Percentiles rank a stretch among this genome's conserved stretches.
phyloP scores from a whole-genome alignment of 176 grass and related monocot genomes.

The Oryza punctata region DNA sequence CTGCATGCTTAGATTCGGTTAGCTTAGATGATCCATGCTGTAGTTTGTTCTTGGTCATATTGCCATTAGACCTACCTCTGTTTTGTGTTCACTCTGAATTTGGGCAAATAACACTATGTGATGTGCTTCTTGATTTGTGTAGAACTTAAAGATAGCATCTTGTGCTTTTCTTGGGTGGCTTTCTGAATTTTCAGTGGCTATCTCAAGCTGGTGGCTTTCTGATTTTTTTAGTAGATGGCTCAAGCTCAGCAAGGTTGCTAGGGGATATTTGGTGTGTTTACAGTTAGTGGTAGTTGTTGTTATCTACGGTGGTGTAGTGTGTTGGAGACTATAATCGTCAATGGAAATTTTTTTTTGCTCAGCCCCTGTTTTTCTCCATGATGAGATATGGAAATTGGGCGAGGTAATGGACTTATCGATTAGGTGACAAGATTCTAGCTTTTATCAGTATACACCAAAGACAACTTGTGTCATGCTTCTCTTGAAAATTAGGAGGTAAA shows the following conservation, averaged over 20 bases:
- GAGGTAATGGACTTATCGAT: not conserved
- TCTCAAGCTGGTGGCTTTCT: not conserved
- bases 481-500: not conserved
- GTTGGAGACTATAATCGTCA: not conserved
- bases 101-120: not conserved
- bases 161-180: not conserved
- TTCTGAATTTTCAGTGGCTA: not conserved
- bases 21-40: conserved; percentile 11
- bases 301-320: not conserved
- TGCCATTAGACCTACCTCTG: not conserved
- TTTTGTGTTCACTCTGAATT: conserved; percentile 16
- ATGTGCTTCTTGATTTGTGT: not conserved
- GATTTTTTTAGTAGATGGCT: not conserved
- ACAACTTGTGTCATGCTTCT: not conserved
- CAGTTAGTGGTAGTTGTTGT: not conserved
- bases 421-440: not conserved
- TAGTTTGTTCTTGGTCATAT: not conserved
- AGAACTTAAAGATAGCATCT: not conserved
- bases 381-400: not conserved
- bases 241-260: not conserved
- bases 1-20: conserved; percentile 29
- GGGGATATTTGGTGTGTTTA: not conserved
- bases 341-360: not conserved
- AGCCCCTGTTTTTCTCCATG: not conserved
- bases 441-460: conserved; percentile 19